A percentile compares a stretch with the other conserved stretches of the same genome.
phyloP scores from a whole-genome alignment of 83 land plant species.

The Isoetes engelmannii region DNA sequence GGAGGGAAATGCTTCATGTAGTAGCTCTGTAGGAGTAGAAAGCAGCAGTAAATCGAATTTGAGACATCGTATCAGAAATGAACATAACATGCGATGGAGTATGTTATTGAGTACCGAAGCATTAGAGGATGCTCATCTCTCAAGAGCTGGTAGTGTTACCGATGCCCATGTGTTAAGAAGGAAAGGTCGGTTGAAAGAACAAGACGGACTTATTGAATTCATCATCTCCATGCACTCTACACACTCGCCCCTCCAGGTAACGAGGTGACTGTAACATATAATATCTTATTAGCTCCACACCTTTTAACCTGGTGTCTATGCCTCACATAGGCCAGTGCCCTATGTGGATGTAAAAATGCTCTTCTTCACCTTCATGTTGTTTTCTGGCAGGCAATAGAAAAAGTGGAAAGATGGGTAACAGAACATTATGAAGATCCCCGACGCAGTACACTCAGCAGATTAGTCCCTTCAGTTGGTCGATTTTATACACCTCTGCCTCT shows the following conservation, averaged over 20 bases:
- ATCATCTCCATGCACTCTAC: conserved; percentile 45
- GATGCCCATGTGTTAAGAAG: conserved; percentile 40
- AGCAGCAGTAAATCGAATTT: no score
- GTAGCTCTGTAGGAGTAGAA: no score
- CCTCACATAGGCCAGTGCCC: neutral
- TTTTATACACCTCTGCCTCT: conserved; percentile 45
- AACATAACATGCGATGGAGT: conserved; percentile 44
- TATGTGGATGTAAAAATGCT: neutral
- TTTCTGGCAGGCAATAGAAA: conserved; percentile 36
- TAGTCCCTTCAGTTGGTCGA: conserved; percentile 42
- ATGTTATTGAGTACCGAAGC: conserved; percentile 44
- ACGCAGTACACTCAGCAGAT: conserved; percentile 38
- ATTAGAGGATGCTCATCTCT: conserved; percentile 38
- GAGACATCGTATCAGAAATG: no score
- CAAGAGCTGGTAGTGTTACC: conserved; percentile 40
- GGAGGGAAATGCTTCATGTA: no score
- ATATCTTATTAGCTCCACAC: neutral
- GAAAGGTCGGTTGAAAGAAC: conserved; percentile 42
- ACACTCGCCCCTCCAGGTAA: conserved; percentile 39
- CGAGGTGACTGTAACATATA: no score
- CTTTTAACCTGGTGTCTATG: neutral
- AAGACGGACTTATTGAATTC: conserved; percentile 45
- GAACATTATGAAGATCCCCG: conserved; percentile 48
- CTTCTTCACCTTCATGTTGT: conserved; percentile 7
- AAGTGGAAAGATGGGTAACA: conserved; percentile 44